Evolutionary conservation across 495 filamentous ascomycete species (phyloP).

Genomic region (Lineolata rhizophorae): DNA sequence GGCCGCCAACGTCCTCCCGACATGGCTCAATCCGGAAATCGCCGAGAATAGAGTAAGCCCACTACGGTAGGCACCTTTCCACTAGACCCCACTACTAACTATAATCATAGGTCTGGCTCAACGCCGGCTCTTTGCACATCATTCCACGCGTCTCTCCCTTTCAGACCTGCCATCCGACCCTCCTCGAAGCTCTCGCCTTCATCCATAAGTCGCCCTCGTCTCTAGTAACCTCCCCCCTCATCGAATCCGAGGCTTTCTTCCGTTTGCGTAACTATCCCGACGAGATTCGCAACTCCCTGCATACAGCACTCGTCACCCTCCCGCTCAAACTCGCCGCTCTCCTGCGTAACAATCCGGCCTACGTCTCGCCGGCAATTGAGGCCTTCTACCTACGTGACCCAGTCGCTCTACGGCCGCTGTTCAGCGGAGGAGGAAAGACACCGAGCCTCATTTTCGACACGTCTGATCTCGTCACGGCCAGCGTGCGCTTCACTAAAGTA

Average conservation of each 20-base stretch:
- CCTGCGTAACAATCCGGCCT: constrained; percentile 44
- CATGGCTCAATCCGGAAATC: constrained; percentile 82
- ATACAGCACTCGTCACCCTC: constrained; percentile 46
- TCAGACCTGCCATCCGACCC: constrained; percentile 22
- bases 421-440: too few relatives aligned
- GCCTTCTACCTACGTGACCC: constrained; percentile 88
- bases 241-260: constrained; percentile 82
- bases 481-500: constrained; percentile 61
- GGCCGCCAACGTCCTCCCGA: constrained; percentile 69
- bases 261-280: constrained; percentile 62
- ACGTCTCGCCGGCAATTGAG: constrained; percentile 66
- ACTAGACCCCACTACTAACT: constrained; percentile 1
- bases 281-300: constrained; percentile 45
- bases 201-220: constrained; percentile 28
- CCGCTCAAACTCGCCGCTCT: constrained; percentile 71
- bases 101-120: constrained; percentile 20
- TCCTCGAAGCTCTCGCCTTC: constrained; percentile 35
- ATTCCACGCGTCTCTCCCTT: constrained; percentile 21
- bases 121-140: constrained; percentile 48
- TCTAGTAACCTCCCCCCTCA: constrained; percentile 39
- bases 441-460: constrained; percentile 40
- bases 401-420: constrained; percentile 46
- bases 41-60: constrained; percentile 52
- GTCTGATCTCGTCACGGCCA: constrained; percentile 54
- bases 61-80: not conserved